A percentile compares a stretch with the other conserved stretches of the same genome.
Evolutionary conservation across 345 rosid species (phyloP).

Genomic region (Brassica napus): Da-Ae NC_063440.1:21480001-21480500

Average conservation of each 20-base stretch:
- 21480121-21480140: too few species aligned
- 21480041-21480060: too few species aligned
- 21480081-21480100: too few species aligned
- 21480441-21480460: neutral
- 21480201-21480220: neutral
- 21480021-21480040: too few species aligned
- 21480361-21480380: slow-evolving; percentile 7
- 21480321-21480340: slow-evolving; percentile 32
- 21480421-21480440: neutral
- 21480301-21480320: slow-evolving; percentile 38
- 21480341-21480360: slow-evolving; percentile 32
- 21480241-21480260: neutral
- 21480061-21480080: too few species aligned
- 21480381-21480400: slow-evolving; percentile 16
- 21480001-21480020: too few species aligned
- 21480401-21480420: neutral
- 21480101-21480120: too few species aligned
- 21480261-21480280: neutral
- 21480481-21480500: slow-evolving; percentile 29
- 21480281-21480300: neutral
- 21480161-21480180: too few species aligned
- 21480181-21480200: neutral
- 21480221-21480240: neutral
- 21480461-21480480: slow-evolving; percentile 17
- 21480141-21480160: neutral